Evolutionary conservation across 441 rosid genomes (phyloP), one percentile per base, ranked within the genome.

Genomic region (Viola pubescens): DNA sequence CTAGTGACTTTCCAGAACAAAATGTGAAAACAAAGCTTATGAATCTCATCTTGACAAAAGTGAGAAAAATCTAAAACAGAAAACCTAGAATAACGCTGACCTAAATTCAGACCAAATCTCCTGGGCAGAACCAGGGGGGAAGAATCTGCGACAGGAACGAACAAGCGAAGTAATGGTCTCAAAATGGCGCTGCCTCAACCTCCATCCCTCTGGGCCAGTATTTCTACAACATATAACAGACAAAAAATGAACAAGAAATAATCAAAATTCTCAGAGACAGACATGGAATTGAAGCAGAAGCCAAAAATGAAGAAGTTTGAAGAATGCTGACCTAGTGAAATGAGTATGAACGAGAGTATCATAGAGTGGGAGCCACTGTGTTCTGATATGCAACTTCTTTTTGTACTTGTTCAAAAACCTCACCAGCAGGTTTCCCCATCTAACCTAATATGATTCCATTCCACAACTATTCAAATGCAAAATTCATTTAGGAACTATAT

Each of bases 181-280:
- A 74, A 94, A 94, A 73, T 94, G 99, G 37, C 94, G 75, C 61
- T 94, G 99, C 77, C 97, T 82, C 82, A 94, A 75, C 72, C 94
- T 81, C 97, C 97, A 88, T 56, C 99, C 99, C 70, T 94, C 97
- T n/a, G 99, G 99, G 58, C 99, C 97, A 59, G 86, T 88, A 74
- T 84, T 90, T 84, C 99, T 94, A 78, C 48, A 69, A 54, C 7
- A 26, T 41, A 56, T n/a, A 55, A 3, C 52, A 48, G 52, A 19
- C 8, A 12, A 51, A 10, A 19, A 10, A 52, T 52, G 7, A 4
- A 41, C 41, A 60, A 5, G 10, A 45, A 9, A 45, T 1, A 9
- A 45, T 1, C n/a, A 52, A 9, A 52, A 4, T 9, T 51, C 37
- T 8, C 38, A 37, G 11, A 41, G 50, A 13, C 16, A 60, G 42